Evolutionary conservation across 805 yeast genomes (phyloP), one percentile per base, ranked within the genome.

Genomic region (Candida saitoana): DNA sequence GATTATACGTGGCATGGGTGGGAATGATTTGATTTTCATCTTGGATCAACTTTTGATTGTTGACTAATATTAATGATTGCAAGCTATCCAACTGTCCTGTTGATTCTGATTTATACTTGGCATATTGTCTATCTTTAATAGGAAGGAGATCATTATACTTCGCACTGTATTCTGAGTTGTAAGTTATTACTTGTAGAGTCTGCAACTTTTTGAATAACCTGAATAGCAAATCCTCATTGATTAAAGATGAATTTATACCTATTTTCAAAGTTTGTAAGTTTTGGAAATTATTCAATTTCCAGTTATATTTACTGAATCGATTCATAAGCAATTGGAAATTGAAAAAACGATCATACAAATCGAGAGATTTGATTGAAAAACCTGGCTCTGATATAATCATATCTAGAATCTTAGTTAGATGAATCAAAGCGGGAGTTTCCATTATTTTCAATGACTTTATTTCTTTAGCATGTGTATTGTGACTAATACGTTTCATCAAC

Each of bases 401-500:
- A 11, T 65, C 66, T 16, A 67, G 30, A 1, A 66, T 57, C 25
- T 50, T 55, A 19, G 46, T 47, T 33, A 68, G 52, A 15, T 66
- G 63, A 2, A 32, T 40, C 5, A 41, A 30, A 19, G 56, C 59
- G 18, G 46, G 36, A 0, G 66, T 48, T 3, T 57, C 49, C 38
- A 59, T 43, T 7, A 59, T 34, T 34, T 55, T 48, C n/a, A 65
- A 39, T 11, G 49, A 38, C 36, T 55, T 47, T 11, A 61, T 42
- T 27, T 50, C 49, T 24, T 41, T 48, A 6, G 49, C 50, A 20
- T 42, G 29, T 24, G 54, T 46, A 31, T 41, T 42, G 16, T 24
- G 42, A 24, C 49, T 50, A 3, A 67, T 50, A 31, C 45, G 54
- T 39, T 55, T 59, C 42, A 68, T 51, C 8, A 64, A 42, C n/a